Base-by-base conservation (phyloP, 345 rosid genomes). In the Salix suchowensis region DNA sequence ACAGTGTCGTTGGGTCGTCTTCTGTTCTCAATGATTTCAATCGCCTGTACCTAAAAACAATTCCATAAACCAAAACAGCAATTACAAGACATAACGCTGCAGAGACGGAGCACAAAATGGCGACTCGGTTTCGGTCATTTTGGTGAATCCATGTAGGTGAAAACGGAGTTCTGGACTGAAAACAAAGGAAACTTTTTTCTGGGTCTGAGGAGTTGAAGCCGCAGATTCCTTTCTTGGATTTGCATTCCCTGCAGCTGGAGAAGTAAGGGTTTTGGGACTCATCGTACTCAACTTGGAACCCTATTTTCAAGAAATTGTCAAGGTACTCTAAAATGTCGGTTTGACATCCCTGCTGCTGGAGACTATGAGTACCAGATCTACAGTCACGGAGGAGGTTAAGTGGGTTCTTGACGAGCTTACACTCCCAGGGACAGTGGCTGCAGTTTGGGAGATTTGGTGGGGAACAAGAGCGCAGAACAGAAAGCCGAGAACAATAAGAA, bases 131-230 rank as follows among this genome's bases (percentile, higher is more conserved):
- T 21, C 84, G 65, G 42, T 75, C 82, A 5, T 84, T 80, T 34
- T 66, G 80, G 60, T 75, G 84, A 21, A 83, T 78, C 90, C 83
- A 84, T 2, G 64, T 44, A 11, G 89, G 81, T 14, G 86, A 78
- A 37, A 85, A 40, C 16, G 79, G 73, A 34, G 92, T 58, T 79
- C 82, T 76, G 54, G 89, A 54, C n/a, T 26, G 76, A 30, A 86
- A 85, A 70, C 97, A 95, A 55, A 89, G 7, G 76, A 95, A 95
- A 0, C 54, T 72, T 73, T 82, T 84, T 11, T 78, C 32, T 67
- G 94, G 94, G 80, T 89, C 89, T 2, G 91, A 85, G 11, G 88
- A 84, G 69, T 95, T 87, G 83, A 85, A 95, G 46, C 97, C 98
- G 67, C 97, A 95, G 46, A 87, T 68, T 2, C 97, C 97, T 3